These are phyloP conservation scores for Gossypium ekmanianum DNA, from an alignment of 345 rosid species.

Conservation along the genomic window DNA sequence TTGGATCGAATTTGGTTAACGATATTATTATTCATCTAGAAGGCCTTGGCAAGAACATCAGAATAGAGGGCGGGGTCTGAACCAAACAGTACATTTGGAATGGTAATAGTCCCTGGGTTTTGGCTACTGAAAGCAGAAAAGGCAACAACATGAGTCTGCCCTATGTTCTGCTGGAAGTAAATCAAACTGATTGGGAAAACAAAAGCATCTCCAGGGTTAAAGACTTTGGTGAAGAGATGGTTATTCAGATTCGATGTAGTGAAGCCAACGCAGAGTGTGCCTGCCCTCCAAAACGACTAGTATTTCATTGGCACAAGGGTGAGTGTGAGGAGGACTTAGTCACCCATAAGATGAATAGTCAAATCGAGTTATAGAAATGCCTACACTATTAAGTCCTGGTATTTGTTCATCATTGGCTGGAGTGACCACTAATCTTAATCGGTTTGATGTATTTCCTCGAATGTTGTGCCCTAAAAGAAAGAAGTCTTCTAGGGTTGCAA, in stretches of 20 bases:
- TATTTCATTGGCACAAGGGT: slow-evolving; percentile 23
- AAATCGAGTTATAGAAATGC: slow-evolving; percentile 16
- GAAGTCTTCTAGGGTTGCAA: slow-evolving; percentile 19
- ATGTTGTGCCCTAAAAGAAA: slow-evolving; percentile 19
- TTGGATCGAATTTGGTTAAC: background rate
- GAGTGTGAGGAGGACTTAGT: slow-evolving; percentile 4
- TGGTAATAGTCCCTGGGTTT: background rate
- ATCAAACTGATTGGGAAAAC: slow-evolving; percentile 23
- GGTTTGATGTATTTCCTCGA: slow-evolving; percentile 11
- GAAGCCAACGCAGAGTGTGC: slow-evolving; percentile 17
- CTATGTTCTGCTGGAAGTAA: background rate
- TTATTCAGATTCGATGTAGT: slow-evolving; percentile 19
- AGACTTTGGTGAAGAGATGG: slow-evolving; percentile 20
- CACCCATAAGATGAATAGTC: slow-evolving; percentile 26
- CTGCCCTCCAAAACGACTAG: slow-evolving; percentile 16
- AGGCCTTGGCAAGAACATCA: slow-evolving; percentile 16
- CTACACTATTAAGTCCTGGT: slow-evolving; percentile 31
- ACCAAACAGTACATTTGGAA: slow-evolving; percentile 27
- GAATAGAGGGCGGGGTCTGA: slow-evolving; percentile 15
- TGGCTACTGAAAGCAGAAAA: background rate
- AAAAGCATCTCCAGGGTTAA: slow-evolving; percentile 25
- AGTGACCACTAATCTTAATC: background rate
- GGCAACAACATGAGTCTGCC: background rate
- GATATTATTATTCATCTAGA: background rate
- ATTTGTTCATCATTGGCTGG: slow-evolving; percentile 12